Evolutionary conservation across 2,329 filamentous ascomycete genomes (phyloP), one percentile per base, ranked within the genome.

Genomic region (Nemania sp.): DNA sequence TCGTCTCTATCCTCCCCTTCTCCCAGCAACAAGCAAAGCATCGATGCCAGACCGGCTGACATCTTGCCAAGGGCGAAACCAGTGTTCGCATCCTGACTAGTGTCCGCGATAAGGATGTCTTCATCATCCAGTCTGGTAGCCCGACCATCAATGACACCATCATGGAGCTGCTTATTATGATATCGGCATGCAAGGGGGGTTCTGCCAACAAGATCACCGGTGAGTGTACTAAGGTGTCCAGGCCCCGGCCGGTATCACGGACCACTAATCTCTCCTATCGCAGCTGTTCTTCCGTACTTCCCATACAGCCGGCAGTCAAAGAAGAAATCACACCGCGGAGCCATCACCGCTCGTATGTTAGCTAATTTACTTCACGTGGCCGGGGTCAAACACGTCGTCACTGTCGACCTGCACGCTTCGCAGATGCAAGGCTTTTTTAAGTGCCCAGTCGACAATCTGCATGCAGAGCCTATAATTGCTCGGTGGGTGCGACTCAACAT

Each of bases 341-440:
- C 96, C 67, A 98, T 99, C 77, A 98, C 96, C 8, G 96, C 96
- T 63, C 91, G 95, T 73, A 97, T 99, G 94, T 88, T 99, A 61
- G 95, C 96, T 69, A 99, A 99, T 80, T 88, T 98, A 57, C 89
- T 99, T 73, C 89, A 92, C 68, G 92, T 99, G 65, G 96, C 96
- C 59, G 96, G 96, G 62, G 94, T 99, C 73, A 94, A 97, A 82
- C 96, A 99, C 84, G 93, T 99, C 79, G 94, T 99, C 76, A 99
- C 96, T 18, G 92, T 99, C 77, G 96, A 99, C 78, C 87, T 99
- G 32, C 96, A 99, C 83, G 93, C 93, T 61, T 94, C 92, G n/a
- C 96, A 98, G 83, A 98, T 98, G 93, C 96, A 99, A 82, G 96
- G 96, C 66, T 99, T 99, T 84, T 99, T 99, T 87, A 93, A 93